Evolutionary conservation across 345 rosid genomes (phyloP).

Genomic region (Moricandia arvensis): DNA sequence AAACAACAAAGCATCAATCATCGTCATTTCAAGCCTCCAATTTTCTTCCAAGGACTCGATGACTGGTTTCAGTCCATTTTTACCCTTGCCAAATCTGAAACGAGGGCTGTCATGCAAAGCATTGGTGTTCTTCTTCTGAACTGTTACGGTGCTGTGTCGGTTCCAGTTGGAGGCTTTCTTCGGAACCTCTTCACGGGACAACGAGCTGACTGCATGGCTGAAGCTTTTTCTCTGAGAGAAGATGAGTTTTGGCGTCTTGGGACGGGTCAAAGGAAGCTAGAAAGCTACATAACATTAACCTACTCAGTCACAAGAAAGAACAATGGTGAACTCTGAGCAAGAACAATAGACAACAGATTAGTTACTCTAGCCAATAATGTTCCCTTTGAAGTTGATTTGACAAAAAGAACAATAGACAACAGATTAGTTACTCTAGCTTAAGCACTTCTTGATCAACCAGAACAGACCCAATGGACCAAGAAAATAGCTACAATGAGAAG

Average conservation of each 20-base stretch:
- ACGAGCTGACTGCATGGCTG: conserved; percentile 35
- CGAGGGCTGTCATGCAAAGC: conserved; percentile 43
- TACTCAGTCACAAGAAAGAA: not conserved
- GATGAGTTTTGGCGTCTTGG: conserved; percentile 62
- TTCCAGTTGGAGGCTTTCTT: conserved; percentile 25
- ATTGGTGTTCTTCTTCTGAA: conserved; percentile 25
- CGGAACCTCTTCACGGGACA: conserved; percentile 28
- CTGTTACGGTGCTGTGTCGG: conserved; percentile 48
- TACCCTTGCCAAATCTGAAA: conserved; percentile 42
- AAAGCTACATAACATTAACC: not conserved
- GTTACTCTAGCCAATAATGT: too few species aligned
- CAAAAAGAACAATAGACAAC: too few species aligned
- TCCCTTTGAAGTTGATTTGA: too few species aligned
- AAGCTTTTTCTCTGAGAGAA: conserved; percentile 71
- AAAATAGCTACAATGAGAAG: too few species aligned
- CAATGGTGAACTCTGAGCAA: too few species aligned
- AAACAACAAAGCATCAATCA: conserved; percentile 22
- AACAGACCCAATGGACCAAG: too few species aligned
- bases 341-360: too few species aligned
- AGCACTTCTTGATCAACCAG: too few species aligned
- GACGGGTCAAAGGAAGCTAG: conserved; percentile 79
- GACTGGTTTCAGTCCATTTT: conserved; percentile 43
- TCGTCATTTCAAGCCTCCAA: conserved; percentile 34
- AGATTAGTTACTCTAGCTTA: too few species aligned
- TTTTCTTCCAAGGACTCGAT: conserved; percentile 39